Evolutionary conservation across 129 eudicot genomes (phyloP).

Genomic region (Helianthus annuus): HanXRQr2.0-SUNRISE NC_035441.2:33417419-33417918

Average conservation of each 20-base stretch:
- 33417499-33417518: slow-evolving; percentile 89
- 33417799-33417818: too few relatives aligned
- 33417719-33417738: too few relatives aligned
- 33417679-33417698: slow-evolving; percentile 4
- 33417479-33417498: slow-evolving; percentile 65
- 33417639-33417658: neutral
- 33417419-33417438: slow-evolving; percentile 74
- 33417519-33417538: slow-evolving; percentile 95
- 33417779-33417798: too few relatives aligned
- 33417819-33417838: too few relatives aligned
- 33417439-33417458: slow-evolving; percentile 93
- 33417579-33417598: slow-evolving; percentile 48
- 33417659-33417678: neutral
- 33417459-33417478: slow-evolving; percentile 88
- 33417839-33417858: too few relatives aligned
- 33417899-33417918: too few relatives aligned
- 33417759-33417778: too few relatives aligned
- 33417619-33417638: neutral
- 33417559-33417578: slow-evolving; percentile 98
- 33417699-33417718: too few relatives aligned
- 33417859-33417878: too few relatives aligned
- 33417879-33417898: too few relatives aligned
- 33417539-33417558: slow-evolving; percentile 92
- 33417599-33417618: neutral
- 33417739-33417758: too few relatives aligned